Base-by-base conservation (phyloP, 768 basidiomycete species). In the Boletales sp. region DNA sequence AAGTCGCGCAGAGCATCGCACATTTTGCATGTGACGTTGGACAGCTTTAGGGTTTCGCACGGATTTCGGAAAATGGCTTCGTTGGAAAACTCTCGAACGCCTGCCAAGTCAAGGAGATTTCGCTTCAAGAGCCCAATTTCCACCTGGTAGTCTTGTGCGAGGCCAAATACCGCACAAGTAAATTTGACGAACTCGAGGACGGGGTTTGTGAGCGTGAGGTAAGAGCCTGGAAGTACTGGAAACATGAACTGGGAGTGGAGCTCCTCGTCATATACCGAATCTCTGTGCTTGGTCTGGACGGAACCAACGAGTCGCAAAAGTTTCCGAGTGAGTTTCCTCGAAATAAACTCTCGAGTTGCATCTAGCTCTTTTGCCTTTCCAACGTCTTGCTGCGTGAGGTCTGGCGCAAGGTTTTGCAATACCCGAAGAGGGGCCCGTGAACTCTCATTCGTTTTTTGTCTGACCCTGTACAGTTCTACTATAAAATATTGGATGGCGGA, bases 51-150 rank as follows among this genome's bases (percentile, higher is more conserved):
- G 9, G 90, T 82, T 63, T 92, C 86, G 71, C 94, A 97, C 0
- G 94, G 94, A 64, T 96, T 96, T 46, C 82, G 82, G 76, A 94
- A 99, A 2, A 77, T 67, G 4, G 94, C 94, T 44, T 94, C 89
- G 46, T 73, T 72, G 8, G 92, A 83, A 60, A 95, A 98, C 66
- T 96, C 93, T 43, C 86, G 82, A 34, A 95, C 77, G 11, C 86
- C 84, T 35, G 94, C 80, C 41, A 97, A 72, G 54, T 98, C 94
- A 48, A 99, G 79, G 13, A 95, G 71, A 64, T 86, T 98, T 34
- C 92, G 83, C 68, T 89, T 90, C 56, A 99, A 70, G 13, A 99
- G 72, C 14, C 91, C 90, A 14, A 96, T 81, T 63, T 99, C 94
- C 50, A 91, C 82, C 21, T 80, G 78, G 56, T 85, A 84, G n/a